phyloP scores from a whole-genome alignment of 2,329 filamentous ascomycete species.

The Botryotinia calthae region DNA sequence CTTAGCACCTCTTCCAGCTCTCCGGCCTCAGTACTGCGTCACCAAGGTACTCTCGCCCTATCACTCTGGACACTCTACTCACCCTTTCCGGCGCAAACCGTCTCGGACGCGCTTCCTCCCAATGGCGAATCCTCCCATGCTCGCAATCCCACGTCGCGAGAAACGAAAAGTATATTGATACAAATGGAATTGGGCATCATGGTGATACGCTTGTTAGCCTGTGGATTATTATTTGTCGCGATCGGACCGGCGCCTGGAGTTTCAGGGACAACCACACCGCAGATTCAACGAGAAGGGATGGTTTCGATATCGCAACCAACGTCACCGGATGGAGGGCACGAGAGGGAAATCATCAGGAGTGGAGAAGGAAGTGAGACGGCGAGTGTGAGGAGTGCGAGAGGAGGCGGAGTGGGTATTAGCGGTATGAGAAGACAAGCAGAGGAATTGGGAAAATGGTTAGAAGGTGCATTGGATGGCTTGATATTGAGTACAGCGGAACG shows the following conservation, averaged over 20 bases:
- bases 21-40: slow-evolving; percentile 56
- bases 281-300: slow-evolving; percentile 2
- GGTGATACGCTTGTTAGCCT: slow-evolving; percentile 55
- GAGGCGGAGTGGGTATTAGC: slow-evolving; percentile 8
- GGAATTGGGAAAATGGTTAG: slow-evolving; percentile 16
- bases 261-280: background rate
- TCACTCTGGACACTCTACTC: slow-evolving; percentile 60
- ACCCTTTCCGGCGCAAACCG: slow-evolving; percentile 37
- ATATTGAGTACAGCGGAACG: background rate
- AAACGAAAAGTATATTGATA: slow-evolving; percentile 39
- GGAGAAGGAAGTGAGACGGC: slow-evolving; percentile 16
- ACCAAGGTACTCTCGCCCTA: slow-evolving; percentile 62
- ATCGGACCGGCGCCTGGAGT: slow-evolving; percentile 47
- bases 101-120: slow-evolving; percentile 6
- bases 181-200: slow-evolving; percentile 56
- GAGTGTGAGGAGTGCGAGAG: slow-evolving; percentile 15
- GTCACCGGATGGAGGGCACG: background rate
- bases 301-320: slow-evolving; percentile 9
- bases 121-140: slow-evolving; percentile 14
- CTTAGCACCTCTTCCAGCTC: slow-evolving; percentile 59
- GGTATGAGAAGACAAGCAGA: slow-evolving; percentile 19
- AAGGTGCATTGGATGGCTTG: slow-evolving; percentile 14
- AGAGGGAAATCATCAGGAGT: background rate
- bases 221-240: slow-evolving; percentile 61
- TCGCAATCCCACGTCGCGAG: slow-evolving; percentile 23